A percentile compares a stretch with the other conserved stretches of the same genome.
phyloP scores from a whole-genome alignment of 2,329 filamentous ascomycete genomes.

The Dactylellina drechsleri region DNA sequence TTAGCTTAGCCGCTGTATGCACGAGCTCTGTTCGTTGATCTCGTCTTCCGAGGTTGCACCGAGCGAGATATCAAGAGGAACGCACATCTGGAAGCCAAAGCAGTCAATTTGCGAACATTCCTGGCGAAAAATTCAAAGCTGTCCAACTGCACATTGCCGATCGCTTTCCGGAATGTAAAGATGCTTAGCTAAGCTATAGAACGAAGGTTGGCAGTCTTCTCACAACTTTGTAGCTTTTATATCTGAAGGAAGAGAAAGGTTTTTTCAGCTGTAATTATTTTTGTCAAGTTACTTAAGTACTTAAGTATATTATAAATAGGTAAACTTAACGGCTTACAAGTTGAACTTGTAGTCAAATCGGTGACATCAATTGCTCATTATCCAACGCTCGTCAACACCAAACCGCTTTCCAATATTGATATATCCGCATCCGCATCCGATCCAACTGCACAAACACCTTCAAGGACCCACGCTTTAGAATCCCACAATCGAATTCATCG shows the following conservation, averaged over 20 bases:
- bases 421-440: no score
- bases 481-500: not conserved
- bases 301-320: no score
- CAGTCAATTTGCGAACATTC: not conserved
- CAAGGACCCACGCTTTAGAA: not conserved
- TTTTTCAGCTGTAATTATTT: no score
- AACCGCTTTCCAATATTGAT: no score
- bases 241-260: not conserved
- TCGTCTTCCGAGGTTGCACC: slow-evolving; percentile 18
- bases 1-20: slow-evolving; percentile 5
- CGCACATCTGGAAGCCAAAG: not conserved
- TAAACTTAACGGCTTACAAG: no score
- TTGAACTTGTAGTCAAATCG: not conserved
- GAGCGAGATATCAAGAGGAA: slow-evolving; percentile 2
- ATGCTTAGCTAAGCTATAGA: slow-evolving; percentile 1
- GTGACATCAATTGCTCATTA: slow-evolving; percentile 31
- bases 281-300: no score
- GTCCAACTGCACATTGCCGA: not conserved
- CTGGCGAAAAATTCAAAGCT: not conserved
- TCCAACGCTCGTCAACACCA: slow-evolving; percentile 46
- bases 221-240: no score
- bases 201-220: not conserved
- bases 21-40: not conserved
- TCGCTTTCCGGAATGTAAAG: not conserved
- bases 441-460: not conserved